Conservation (phyloP, 2,329 filamentous ascomycete genomes). For the Coccinonectria pachysandricola region DNA sequence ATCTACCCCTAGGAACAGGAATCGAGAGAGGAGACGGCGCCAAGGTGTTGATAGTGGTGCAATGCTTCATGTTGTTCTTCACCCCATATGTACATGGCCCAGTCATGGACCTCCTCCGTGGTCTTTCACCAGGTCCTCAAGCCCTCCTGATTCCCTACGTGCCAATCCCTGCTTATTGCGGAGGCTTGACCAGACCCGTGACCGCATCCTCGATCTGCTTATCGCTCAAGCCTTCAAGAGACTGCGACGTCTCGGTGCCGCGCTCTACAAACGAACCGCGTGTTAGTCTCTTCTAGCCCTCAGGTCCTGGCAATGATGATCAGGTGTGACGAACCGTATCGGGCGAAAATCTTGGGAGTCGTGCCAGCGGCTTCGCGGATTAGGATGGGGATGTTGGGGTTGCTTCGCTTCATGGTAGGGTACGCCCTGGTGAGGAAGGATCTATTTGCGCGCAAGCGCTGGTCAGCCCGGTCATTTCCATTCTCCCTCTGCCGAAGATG, state of each 20-base stretch:
- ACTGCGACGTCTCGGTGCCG: conserved; percentile 46
- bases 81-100: conserved; percentile 16
- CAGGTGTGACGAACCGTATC: conserved; percentile 64
- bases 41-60: conserved; percentile 10
- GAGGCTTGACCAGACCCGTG: conserved; percentile 39
- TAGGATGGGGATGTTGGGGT: conserved; percentile 87
- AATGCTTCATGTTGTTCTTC: conserved; percentile 15
- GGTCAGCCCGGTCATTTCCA: conserved; percentile 7
- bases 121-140: too few relatives aligned
- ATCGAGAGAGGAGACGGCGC: too few relatives aligned
- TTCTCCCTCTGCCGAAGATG: background rate
- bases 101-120: conserved; percentile 5
- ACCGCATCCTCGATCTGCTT: conserved; percentile 53
- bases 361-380: conserved; percentile 84
- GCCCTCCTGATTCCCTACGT: too few relatives aligned
- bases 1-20: too few relatives aligned
- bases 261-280: too few relatives aligned
- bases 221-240: conserved; percentile 48
- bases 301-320: too few relatives aligned
- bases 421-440: conserved; percentile 86
- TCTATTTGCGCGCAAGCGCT: conserved; percentile 35
- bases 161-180: conserved; percentile 9
- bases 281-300: too few relatives aligned
- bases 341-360: conserved; percentile 75
- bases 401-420: conserved; percentile 99